Base-by-base conservation (phyloP, 345 rosid species). In the Populus pruinosa region DNA sequence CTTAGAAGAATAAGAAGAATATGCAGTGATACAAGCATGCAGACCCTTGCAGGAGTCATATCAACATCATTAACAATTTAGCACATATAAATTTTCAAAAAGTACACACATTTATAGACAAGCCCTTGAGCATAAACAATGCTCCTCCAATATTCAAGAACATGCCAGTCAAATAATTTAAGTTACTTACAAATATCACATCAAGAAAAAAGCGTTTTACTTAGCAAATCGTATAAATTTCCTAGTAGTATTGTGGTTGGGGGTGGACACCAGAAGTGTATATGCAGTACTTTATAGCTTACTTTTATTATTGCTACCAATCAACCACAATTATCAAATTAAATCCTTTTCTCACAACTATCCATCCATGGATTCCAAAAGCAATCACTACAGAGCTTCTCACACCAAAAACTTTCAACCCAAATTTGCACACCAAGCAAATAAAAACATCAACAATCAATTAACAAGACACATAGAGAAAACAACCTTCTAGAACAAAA, bases 1-100 rank as follows among this genome's bases (percentile, higher is more conserved):
- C 94, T 98, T 95, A 76, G 67, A 72, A 55, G 35, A 39, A 64
- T 41, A 71, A 31, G 44, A 29, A 61, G 33, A 75, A 68, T 59
- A 39, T 31, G 25, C 5, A 53, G 16, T 69, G 53, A 68, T 35
- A 31, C 43, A 56, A 71, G 73, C 36, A 66, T 44, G 68, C 21
- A 18, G 56, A 53, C 5, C 69, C 49, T 12, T 49, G 4, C 62
- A 44, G 23, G 47, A 33, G 43, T 73, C 9, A 5, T 67, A 53
- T 39, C 53, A 77, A 33, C 49, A 70, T 44, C 31, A 66, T 59
- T 12, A 5, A 41, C 29, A 27, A 27, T 67, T 70, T 64, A 35
- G 50, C 35, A 31, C 43, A 7, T 47, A 43, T 4, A 31, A 31
- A 31, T 31, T 31, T 31, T 31, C 4, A 31, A 31, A 69, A 61